phyloP scores from a whole-genome alignment of 352 stramenopile genomes.

The Plasmopara viticola region DNA sequence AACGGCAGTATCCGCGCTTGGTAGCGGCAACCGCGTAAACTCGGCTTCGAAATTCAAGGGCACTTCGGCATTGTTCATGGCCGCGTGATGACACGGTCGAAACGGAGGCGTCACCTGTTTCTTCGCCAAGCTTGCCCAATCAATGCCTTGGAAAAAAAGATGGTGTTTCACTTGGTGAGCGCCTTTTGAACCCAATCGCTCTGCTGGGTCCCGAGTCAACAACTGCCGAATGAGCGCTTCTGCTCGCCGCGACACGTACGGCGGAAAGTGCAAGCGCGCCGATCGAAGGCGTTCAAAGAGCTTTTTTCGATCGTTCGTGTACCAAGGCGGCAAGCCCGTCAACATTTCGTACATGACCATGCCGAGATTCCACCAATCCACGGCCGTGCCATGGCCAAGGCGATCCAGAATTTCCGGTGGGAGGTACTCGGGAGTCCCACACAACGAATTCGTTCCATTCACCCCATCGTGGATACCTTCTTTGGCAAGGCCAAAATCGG shows the following conservation, averaged over 20 bases:
- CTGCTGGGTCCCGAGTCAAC: conserved; percentile 67
- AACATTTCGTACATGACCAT: conserved; percentile 84
- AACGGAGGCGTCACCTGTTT: conserved; percentile 68
- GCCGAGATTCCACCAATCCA: conserved; percentile 91
- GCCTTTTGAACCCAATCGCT: conserved; percentile 62
- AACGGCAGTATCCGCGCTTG: conserved; percentile 44
- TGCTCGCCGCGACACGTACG: conserved; percentile 69
- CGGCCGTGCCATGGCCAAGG: conserved; percentile 80
- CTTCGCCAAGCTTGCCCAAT: conserved; percentile 54
- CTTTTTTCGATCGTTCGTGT: conserved; percentile 86
- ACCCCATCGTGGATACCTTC: conserved; percentile 65
- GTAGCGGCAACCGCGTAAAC: conserved; percentile 80
- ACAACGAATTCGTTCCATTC: conserved; percentile 73
- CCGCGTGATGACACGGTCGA: conserved; percentile 65
- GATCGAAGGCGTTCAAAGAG: conserved; percentile 80
- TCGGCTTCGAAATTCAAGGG: conserved; percentile 82
- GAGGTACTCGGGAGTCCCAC: conserved; percentile 85
- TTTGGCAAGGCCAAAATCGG: conserved; percentile 80
- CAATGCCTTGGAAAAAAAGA: conserved; percentile 72
- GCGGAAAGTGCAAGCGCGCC: conserved; percentile 75
- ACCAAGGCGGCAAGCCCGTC: conserved; percentile 79
- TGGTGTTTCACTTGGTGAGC: conserved; percentile 65
- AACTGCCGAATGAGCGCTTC: conserved; percentile 76
- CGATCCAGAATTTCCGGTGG: conserved; percentile 81
- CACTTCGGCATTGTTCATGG: conserved; percentile 63